Percentiles rank a stretch among this genome's conserved stretches.
Conservation (phyloP, 2,329 filamentous ascomycete genomes). For the Ascochyta fabae region DNA sequence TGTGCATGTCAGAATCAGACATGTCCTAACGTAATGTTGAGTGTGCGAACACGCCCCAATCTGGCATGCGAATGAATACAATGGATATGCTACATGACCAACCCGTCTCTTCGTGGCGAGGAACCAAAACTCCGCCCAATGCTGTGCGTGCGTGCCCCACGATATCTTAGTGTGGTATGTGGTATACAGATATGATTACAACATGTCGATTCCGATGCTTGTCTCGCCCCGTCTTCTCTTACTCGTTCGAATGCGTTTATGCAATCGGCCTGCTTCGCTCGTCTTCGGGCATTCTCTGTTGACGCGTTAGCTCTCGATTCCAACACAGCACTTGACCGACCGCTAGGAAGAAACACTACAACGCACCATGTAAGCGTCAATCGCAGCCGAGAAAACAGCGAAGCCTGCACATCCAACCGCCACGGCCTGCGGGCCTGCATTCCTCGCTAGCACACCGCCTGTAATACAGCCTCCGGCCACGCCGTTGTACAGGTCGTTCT, state of each 20-base stretch:
- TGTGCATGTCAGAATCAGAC: too few species aligned
- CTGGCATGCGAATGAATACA: neutral
- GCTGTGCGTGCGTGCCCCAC: conserved; percentile 19
- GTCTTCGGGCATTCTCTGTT: conserved; percentile 48
- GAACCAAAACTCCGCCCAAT: conserved; percentile 31
- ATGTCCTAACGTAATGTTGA: neutral
- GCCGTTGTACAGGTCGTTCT: conserved; percentile 91
- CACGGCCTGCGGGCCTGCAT: conserved; percentile 87
- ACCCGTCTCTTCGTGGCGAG: conserved; percentile 4
- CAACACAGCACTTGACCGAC: neutral
- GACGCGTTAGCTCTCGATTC: conserved; percentile 5
- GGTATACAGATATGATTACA: conserved; percentile 27
- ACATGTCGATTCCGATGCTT: neutral
- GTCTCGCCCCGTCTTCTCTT: neutral
- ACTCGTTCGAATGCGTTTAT: conserved; percentile 15
- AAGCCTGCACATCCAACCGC: conserved; percentile 90
- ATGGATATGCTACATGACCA: conserved; percentile 1
- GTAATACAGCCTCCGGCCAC: conserved; percentile 88
- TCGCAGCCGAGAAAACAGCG: conserved; percentile 88
- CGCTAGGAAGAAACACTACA: neutral
- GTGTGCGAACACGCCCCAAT: neutral
- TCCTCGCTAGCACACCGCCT: conserved; percentile 84
- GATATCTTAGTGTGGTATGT: conserved; percentile 3
- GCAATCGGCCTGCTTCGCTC: conserved; percentile 50
- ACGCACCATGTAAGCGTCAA: conserved; percentile 81